Conservation (phyloP, 306 rosid genomes). For the Quercus wislizeni region DNA sequence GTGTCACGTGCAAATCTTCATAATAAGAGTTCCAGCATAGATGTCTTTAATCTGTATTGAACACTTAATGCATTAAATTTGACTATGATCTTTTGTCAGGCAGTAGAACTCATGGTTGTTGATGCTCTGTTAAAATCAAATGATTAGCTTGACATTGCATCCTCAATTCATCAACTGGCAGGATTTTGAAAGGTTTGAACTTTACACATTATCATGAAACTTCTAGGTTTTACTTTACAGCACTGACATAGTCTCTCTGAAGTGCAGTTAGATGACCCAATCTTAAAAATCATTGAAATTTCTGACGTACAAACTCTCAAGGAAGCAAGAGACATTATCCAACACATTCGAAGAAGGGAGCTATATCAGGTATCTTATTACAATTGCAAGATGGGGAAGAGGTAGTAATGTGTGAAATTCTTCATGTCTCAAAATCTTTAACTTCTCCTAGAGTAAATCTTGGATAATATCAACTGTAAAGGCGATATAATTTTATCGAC, state of each 20-base stretch:
- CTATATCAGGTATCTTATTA: slow-evolving; percentile 62
- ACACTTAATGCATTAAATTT: slow-evolving; percentile 1
- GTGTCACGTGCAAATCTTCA: no score
- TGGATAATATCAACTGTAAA: not conserved
- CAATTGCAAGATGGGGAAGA: slow-evolving; percentile 1
- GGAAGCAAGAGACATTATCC: slow-evolving; percentile 70
- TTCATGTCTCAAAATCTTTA: not conserved
- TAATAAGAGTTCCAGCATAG: not conserved
- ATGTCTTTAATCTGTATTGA: not conserved
- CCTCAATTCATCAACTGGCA: slow-evolving; percentile 59
- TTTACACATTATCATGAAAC: slow-evolving; percentile 7
- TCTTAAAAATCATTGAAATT: slow-evolving; percentile 57
- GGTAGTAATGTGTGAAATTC: not conserved
- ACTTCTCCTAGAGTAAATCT: not conserved
- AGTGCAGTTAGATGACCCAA: slow-evolving; percentile 77
- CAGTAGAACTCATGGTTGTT: slow-evolving; percentile 77
- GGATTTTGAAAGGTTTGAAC: slow-evolving; percentile 78
- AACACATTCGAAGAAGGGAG: slow-evolving; percentile 70
- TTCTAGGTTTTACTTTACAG: slow-evolving; percentile 17
- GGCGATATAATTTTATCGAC: not conserved
- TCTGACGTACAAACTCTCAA: not conserved
- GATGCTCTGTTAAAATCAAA: slow-evolving; percentile 76
- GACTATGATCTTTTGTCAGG: slow-evolving; percentile 41
- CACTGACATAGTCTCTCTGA: slow-evolving; percentile 2
- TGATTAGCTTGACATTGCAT: slow-evolving; percentile 48